These are phyloP conservation scores for Buddleja alternifolia DNA, from an alignment of 257 asterid genomes.

Conservation along the genomic window DNA sequence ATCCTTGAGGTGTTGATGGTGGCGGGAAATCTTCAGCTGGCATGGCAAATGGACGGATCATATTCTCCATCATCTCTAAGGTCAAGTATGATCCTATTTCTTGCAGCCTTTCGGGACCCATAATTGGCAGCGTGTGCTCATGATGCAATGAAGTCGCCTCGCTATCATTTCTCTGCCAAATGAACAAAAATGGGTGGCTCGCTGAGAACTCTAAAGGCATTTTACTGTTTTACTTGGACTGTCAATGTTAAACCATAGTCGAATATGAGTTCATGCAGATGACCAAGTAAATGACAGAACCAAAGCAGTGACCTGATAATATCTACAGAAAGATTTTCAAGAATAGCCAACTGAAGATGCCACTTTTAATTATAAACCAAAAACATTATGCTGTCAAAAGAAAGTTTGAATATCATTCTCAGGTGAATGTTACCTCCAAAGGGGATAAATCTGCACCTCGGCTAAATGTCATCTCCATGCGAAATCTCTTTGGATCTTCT, in stretches of 20 bases:
- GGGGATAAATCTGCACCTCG: slow-evolving; percentile 96
- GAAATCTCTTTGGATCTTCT: slow-evolving; percentile 89
- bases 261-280: no score
- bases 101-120: slow-evolving; percentile 94
- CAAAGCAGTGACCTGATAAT: no score
- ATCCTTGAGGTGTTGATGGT: slow-evolving; percentile 79
- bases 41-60: slow-evolving; percentile 85
- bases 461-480: slow-evolving; percentile 83
- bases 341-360: no score
- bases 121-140: slow-evolving; percentile 88
- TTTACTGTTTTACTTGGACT: neutral
- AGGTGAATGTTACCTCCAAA: slow-evolving; percentile 57
- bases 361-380: no score
- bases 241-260: neutral
- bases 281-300: no score
- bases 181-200: neutral
- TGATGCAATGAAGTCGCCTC: slow-evolving; percentile 74
- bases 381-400: neutral
- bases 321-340: neutral
- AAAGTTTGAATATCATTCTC: neutral
- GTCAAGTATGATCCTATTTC: slow-evolving; percentile 79
- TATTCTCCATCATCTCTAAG: slow-evolving; percentile 74
- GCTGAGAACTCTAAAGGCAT: neutral
- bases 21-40: slow-evolving; percentile 98
- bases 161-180: slow-evolving; percentile 60